Conservation (phyloP, 2,329 filamentous ascomycete genomes). For the Pseudopithomyces maydicus region DNA sequence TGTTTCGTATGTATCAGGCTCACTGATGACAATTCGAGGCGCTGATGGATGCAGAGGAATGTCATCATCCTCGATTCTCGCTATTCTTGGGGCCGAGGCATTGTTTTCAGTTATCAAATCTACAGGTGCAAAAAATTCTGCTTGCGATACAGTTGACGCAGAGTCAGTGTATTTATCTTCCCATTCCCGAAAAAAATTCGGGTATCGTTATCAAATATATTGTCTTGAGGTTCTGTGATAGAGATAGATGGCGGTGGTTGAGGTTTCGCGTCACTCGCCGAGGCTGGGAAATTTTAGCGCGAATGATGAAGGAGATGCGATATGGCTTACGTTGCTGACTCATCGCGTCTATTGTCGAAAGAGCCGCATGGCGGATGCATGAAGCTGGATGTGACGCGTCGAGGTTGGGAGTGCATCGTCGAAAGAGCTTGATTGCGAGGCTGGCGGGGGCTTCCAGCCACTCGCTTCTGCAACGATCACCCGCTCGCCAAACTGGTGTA, state of each 20-base stretch:
- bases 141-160: conserved; percentile 4
- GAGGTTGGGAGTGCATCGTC: not conserved
- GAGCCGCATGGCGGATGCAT: not conserved
- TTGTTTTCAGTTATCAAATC: not conserved
- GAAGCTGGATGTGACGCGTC: not conserved
- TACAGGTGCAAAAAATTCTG: conserved; percentile 7
- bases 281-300: not conserved
- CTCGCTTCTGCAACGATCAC: conserved; percentile 1
- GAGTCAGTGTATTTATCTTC: not conserved
- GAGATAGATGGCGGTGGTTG: not conserved
- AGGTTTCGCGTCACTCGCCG: not conserved
- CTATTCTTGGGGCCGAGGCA: not conserved
- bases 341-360: not conserved
- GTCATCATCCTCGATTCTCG: conserved; percentile 2
- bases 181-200: not conserved
- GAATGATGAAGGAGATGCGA: not conserved
- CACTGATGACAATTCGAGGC: conserved; percentile 7
- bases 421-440: not conserved
- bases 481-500: not conserved
- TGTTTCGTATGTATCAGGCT: not conserved
- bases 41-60: conserved; percentile 4
- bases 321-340: not conserved
- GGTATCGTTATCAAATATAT: not conserved
- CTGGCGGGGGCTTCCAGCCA: conserved; percentile 1
- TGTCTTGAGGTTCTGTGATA: not conserved